Base-by-base conservation (phyloP, 2,329 filamentous ascomycete genomes). In the Xylaria sp. region DNA sequence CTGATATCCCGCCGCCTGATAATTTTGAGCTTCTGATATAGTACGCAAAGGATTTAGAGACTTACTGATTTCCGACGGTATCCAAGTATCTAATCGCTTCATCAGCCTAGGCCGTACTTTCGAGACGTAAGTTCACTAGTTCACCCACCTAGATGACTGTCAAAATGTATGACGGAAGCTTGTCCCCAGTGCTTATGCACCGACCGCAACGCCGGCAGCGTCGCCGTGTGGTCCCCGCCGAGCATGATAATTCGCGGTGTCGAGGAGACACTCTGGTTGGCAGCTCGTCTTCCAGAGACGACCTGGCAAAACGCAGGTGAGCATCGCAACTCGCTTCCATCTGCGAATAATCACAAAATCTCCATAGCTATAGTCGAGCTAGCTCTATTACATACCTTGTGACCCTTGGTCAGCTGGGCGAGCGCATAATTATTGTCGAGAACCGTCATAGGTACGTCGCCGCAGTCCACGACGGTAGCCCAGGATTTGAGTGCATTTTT, bases 341-440 rank as follows among this genome's bases (percentile, higher is more conserved):
- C 10, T 12, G 8, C 28, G 37, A 37, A 13, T 13, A 25, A 15
- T 46, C n/a, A 31, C 2, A 39, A 10, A 1, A 23, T 2, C 18
- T 41, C 39, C 13, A 34, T n/a, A n/a, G 10, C 12, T 6, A 15
- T 34, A 39, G 34, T 15, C 2, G 5, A 15, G 31, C 31, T 23
- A n/a, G 56, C 5, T 12, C 39, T 31, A 57, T 12, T 37, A 73
- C 75, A 70, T 65, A 84, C 84, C 78, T 81, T 81, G 73, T 90
- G 87, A 0, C 91, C 91, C 77, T 91, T 89, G 65, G 88, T 90
- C 85, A 95, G 92, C 78, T 94, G 92, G 15, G 86, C 86, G 65
- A 94, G 82, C 0, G 93, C 92, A 0, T 94, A 82, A 0, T 84
- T 88, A 78, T 94, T 95, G 80, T 95, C 92, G 72, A 94, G 90